A percentile compares a stretch with the other conserved stretches of the same genome.
These are phyloP conservation scores for Ceratocystis cubensis DNA, from an alignment of 2,329 filamentous ascomycete species.

Conservation along the genomic window DNA sequence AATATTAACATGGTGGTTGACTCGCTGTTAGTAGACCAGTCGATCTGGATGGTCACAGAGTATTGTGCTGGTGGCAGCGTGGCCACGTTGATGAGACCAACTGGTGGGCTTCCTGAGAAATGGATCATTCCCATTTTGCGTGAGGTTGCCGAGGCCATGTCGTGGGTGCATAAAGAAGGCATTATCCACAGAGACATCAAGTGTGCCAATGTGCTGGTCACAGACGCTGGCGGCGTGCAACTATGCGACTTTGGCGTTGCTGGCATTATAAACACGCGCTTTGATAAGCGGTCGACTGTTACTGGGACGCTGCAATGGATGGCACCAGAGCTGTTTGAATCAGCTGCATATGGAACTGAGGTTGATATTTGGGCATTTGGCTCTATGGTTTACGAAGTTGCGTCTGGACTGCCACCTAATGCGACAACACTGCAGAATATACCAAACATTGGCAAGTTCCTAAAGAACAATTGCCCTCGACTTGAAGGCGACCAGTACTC, in stretches of 20 bases:
- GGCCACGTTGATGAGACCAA: slow-evolving; percentile 42
- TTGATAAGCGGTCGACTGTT: slow-evolving; percentile 52
- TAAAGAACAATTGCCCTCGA: slow-evolving; percentile 39
- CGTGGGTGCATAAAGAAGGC: slow-evolving; percentile 39
- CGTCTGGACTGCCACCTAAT: slow-evolving; percentile 50
- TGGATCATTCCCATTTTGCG: slow-evolving; percentile 41
- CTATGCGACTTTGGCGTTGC: slow-evolving; percentile 58
- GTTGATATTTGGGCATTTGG: slow-evolving; percentile 59
- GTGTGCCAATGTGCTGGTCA: slow-evolving; percentile 51
- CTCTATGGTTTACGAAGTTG: slow-evolving; percentile 54
- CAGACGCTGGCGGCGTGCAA: slow-evolving; percentile 50
- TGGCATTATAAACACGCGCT: slow-evolving; percentile 47
- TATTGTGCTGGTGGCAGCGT: slow-evolving; percentile 57
- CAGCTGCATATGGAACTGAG: slow-evolving; percentile 41
- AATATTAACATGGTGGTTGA: slow-evolving; percentile 56
- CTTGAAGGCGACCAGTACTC: slow-evolving; percentile 49
- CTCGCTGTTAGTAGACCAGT: slow-evolving; percentile 48
- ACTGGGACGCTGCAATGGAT: slow-evolving; percentile 59
- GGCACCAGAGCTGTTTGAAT: slow-evolving; percentile 49
- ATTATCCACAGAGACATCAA: slow-evolving; percentile 44
- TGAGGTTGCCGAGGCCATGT: slow-evolving; percentile 37
- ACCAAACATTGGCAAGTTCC: slow-evolving; percentile 33
- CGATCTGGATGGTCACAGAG: slow-evolving; percentile 58
- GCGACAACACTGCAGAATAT: slow-evolving; percentile 34
- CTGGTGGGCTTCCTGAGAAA: slow-evolving; percentile 37